phyloP scores from a whole-genome alignment of 2,329 filamentous ascomycete genomes.

The Nigrograna mackinnonii region DNA sequence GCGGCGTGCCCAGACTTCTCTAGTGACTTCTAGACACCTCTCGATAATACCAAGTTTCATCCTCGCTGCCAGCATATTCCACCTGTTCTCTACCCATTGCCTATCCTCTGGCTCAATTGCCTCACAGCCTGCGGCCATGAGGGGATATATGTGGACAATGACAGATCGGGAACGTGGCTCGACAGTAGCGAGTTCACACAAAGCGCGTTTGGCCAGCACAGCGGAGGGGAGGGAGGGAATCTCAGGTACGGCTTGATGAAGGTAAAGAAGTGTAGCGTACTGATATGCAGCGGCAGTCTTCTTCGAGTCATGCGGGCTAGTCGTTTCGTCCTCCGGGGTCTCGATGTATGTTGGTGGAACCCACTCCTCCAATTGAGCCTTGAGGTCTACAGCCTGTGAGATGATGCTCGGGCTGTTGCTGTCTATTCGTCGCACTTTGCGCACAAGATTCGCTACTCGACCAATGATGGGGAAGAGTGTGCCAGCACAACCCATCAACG shows the following conservation, averaged over 20 bases:
- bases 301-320: conserved; percentile 65
- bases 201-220: conserved; percentile 63
- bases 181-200: conserved; percentile 66
- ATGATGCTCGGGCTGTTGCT: conserved; percentile 65
- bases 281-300: conserved; percentile 70
- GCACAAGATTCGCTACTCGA: conserved; percentile 67
- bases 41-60: conserved; percentile 71
- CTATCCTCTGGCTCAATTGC: conserved; percentile 62
- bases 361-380: conserved; percentile 64
- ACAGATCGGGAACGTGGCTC: conserved; percentile 64
- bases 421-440: conserved; percentile 59
- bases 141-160: conserved; percentile 71
- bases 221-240: conserved; percentile 62
- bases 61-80: conserved; percentile 62
- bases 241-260: conserved; percentile 71
- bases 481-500: conserved; percentile 70
- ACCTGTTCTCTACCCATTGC: conserved; percentile 66
- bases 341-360: conserved; percentile 61
- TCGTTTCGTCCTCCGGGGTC: conserved; percentile 65
- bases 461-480: conserved; percentile 72
- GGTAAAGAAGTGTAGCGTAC: conserved; percentile 67
- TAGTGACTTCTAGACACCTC: conserved; percentile 65
- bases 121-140: conserved; percentile 70
- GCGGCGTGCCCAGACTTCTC: conserved; percentile 68
- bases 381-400: conserved; percentile 64